Base-by-base conservation (phyloP, 2,329 filamentous ascomycete genomes). In the Malbranchea zuffiana region DNA sequence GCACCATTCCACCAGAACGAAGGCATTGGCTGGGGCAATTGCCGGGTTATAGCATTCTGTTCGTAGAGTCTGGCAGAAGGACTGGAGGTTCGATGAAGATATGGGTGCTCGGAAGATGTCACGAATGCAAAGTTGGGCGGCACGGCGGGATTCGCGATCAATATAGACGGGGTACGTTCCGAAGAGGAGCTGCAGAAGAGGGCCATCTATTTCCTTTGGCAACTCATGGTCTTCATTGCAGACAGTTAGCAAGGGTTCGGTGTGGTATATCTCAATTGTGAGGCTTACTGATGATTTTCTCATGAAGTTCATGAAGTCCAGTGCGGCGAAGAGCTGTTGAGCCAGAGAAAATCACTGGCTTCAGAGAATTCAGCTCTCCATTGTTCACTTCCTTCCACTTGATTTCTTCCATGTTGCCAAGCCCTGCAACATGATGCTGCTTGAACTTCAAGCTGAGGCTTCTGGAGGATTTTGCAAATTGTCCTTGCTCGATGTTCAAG, bases 1-100 rank as follows among this genome's bases (percentile, higher is more conserved):
- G 58, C 78, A 85, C 88, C 88, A 98, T 59, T 94, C 84, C 10
- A 90, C 71, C 48, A 98, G 67, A 32, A 93, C 84, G 55, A 95
- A 93, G 4, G 86, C 82, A 59, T 78, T 92, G 28, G 72, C 75
- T 11, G 81, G 66, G 20, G 88, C 84, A 50, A 96, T 78, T 44
- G 76, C 78, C 12, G 72, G 65, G 57, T 93, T 95, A 44, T 74
- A 69, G 10, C 79, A 74, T 60, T 98, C 88, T 20, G 69, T 64
- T 43, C 78, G 74, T 41, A 95, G 59, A 33, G 72, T 72, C 28
- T 71, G 67, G 29, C 85, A 70, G 40, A 95, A 73, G 1, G 71
- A 66, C 25, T 74, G 65, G 25, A 61, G 41, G 35, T 58, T 48
- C 36, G 55, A 50, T 37, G 49, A 47, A 32, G 90, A 62, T 17